These are phyloP conservation scores for Verticillium zaregamsianum DNA, from an alignment of 2,329 filamentous ascomycete genomes.

Conservation along the genomic window DNA sequence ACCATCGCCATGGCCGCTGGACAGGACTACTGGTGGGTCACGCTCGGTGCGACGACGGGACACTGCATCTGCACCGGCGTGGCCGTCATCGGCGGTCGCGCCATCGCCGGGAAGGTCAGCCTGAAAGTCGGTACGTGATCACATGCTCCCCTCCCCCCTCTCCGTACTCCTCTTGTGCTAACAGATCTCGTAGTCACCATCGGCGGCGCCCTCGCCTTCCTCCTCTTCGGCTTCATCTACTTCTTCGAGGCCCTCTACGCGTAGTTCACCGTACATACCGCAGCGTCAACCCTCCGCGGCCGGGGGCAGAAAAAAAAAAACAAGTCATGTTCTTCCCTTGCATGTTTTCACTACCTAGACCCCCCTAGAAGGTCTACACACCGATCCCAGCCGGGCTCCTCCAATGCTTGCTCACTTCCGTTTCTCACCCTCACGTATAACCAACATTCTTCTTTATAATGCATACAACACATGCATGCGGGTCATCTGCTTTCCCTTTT, in stretches of 20 bases:
- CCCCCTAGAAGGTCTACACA: background rate
- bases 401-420: background rate
- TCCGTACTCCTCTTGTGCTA: background rate
- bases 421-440: background rate
- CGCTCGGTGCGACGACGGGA: slow-evolving; percentile 77
- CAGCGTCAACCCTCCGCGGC: background rate
- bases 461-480: background rate
- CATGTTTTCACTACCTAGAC: too few species aligned
- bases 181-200: slow-evolving; percentile 65
- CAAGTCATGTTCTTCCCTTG: too few species aligned
- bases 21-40: slow-evolving; percentile 99
- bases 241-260: slow-evolving; percentile 71
- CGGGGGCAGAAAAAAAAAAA: background rate
- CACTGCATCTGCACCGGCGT: slow-evolving; percentile 88
- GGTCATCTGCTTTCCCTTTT: background rate
- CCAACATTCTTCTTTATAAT: background rate
- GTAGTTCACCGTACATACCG: slow-evolving; percentile 20
- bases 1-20: slow-evolving; percentile 99
- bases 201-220: slow-evolving; percentile 84
- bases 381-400: background rate
- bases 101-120: slow-evolving; percentile 90
- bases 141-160: background rate
- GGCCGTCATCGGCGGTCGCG: slow-evolving; percentile 86
- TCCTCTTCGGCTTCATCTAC: slow-evolving; percentile 90
- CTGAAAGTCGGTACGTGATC: slow-evolving; percentile 82